These are phyloP conservation scores for Candida dajiaensis DNA, from an alignment of 805 yeast species.

Conservation along the genomic window DNA sequence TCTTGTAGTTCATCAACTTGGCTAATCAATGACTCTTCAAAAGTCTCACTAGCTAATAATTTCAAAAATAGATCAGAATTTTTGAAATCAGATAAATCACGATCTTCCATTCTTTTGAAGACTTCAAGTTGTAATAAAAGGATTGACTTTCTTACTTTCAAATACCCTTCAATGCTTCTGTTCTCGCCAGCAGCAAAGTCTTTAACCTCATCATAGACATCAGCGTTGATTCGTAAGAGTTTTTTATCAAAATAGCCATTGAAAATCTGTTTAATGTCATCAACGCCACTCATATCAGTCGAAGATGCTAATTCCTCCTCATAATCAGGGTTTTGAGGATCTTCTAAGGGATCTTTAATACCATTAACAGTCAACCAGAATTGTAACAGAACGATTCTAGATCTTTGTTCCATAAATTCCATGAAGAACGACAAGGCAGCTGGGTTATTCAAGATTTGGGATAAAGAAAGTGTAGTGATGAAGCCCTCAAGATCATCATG, in stretches of 20 bases:
- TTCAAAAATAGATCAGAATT: slow-evolving; percentile 50
- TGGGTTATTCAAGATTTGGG: slow-evolving; percentile 43
- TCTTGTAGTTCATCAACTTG: slow-evolving; percentile 22
- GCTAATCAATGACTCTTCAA: slow-evolving; percentile 23
- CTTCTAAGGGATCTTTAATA: slow-evolving; percentile 65
- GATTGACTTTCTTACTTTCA: slow-evolving; percentile 53
- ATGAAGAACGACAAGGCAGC: slow-evolving; percentile 42
- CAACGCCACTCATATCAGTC: slow-evolving; percentile 37
- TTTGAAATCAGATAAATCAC: slow-evolving; percentile 56
- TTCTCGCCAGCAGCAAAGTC: slow-evolving; percentile 26
- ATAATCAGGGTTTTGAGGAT: slow-evolving; percentile 27
- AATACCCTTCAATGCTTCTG: slow-evolving; percentile 29
- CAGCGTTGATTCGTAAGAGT: slow-evolving; percentile 25
- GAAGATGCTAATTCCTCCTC: slow-evolving; percentile 23
- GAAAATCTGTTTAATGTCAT: slow-evolving; percentile 49
- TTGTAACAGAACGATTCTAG: slow-evolving; percentile 42
- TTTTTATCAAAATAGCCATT: slow-evolving; percentile 33
- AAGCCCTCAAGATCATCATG: slow-evolving; percentile 19
- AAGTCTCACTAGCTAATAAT: slow-evolving; percentile 40
- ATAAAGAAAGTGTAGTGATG: slow-evolving; percentile 27
- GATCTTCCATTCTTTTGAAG: slow-evolving; percentile 41
- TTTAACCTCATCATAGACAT: slow-evolving; percentile 30
- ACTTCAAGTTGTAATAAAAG: slow-evolving; percentile 52
- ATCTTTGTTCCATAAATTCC: slow-evolving; percentile 50
- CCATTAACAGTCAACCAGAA: slow-evolving; percentile 65